Conservation (phyloP, 2,329 filamentous ascomycete species). For the Diaporthe aspalathi region DNA sequence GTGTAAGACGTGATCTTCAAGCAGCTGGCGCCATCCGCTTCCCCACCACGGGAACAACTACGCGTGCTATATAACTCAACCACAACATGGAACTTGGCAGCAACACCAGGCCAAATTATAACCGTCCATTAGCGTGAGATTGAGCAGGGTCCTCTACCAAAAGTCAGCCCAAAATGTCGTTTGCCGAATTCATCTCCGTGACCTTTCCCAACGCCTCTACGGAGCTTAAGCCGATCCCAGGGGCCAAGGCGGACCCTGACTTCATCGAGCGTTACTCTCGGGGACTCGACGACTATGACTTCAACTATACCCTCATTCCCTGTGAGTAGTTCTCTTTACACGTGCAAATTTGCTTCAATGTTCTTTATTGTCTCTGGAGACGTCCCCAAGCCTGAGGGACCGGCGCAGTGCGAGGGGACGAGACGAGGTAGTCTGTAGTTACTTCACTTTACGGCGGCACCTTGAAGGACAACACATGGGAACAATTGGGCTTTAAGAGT, state of each 20-base stretch:
- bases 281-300: constrained; percentile 68
- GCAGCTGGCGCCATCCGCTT: constrained; percentile 44
- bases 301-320: constrained; percentile 71
- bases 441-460: neutral
- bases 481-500: neutral
- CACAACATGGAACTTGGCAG: constrained; percentile 4
- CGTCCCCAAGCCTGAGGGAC: neutral
- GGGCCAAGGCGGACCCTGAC: constrained; percentile 64
- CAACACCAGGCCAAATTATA: neutral
- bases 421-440: neutral
- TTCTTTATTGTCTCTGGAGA: neutral
- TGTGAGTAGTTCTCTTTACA: constrained; percentile 43
- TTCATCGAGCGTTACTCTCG: constrained; percentile 68
- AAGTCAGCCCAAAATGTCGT: constrained; percentile 50
- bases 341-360: too few relatives aligned
- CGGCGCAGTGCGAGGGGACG: neutral
- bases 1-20: constrained; percentile 44
- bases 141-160: neutral
- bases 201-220: constrained; percentile 68
- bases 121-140: neutral
- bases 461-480: neutral
- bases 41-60: constrained; percentile 32
- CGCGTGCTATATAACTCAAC: constrained; percentile 36
- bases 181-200: constrained; percentile 67
- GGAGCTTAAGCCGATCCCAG: constrained; percentile 64